Base-by-base conservation (phyloP, 768 basidiomycete genomes). In the Psilocybe cyanescens region DNA sequence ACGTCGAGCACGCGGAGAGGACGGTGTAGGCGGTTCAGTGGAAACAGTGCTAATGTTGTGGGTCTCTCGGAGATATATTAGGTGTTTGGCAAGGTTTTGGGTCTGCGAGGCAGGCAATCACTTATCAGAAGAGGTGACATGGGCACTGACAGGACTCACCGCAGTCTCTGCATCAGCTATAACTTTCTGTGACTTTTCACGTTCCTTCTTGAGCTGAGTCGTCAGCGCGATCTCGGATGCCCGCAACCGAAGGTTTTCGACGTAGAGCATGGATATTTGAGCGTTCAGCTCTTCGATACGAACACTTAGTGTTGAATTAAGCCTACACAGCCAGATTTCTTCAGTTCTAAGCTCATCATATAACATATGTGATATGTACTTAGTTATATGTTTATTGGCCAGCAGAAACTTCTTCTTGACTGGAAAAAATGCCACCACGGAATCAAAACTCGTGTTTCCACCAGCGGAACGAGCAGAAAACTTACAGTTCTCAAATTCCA, bases 381-480 rank as follows among this genome's bases (percentile, higher is more conserved):
- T 94, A 28, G 92, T 93, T 71, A 94, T 94, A 76, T 94, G 92
- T 76, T 93, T 94, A 78, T 94, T 94, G 60, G 92, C 91, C 61
- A 93, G 87, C 19, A 94, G 81, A 69, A 93, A 94, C 78, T 92
- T 94, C 87, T 92, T 92, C 87, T 94, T 94, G 81, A 94, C 92
- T 94, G 71, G 46, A 58, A 29, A 54, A 59, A 58, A 60, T 65
- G 65, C 54, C 64, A 67, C 57, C 64, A 75, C 65, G 72, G 74
- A 74, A 81, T 74, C 70, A 68, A 67, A 71, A 59, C 57, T 61
- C 61, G 62, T 57, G 61, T 59, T 52, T 30, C 45, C 12, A 47
- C 29, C 30, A 37, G 62, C 55, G 55, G 62, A 57, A 53, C 37
- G 53, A 60, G 49, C 63, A 65, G 11, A 54, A 53, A 44, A 83